phyloP scores from a whole-genome alignment of 176 grass and related monocot genomes.

The Phoenix roebelenii region DNA sequence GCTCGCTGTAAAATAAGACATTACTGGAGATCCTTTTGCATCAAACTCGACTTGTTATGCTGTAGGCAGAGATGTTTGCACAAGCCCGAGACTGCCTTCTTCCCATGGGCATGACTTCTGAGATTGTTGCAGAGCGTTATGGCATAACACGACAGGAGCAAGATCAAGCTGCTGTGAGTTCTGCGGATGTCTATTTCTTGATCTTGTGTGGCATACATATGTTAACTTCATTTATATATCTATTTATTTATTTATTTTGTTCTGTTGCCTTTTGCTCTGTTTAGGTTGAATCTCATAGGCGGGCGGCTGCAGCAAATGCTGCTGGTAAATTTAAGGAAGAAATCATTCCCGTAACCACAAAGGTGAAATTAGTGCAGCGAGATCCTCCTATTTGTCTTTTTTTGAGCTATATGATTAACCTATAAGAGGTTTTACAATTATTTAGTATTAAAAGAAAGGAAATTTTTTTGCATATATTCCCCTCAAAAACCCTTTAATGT shows the following conservation, averaged over 20 bases:
- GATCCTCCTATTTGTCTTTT: no score
- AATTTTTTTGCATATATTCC: no score
- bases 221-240: neutral
- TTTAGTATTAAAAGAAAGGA: no score
- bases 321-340: constrained; percentile 90
- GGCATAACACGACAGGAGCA: constrained; percentile 80
- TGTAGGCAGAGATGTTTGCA: constrained; percentile 66
- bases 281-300: constrained; percentile 94
- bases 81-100: constrained; percentile 88
- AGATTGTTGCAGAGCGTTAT: constrained; percentile 82
- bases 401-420: no score
- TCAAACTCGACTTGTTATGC: constrained; percentile 11
- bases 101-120: constrained; percentile 89
- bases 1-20: neutral
- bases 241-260: neutral
- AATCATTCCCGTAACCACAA: constrained; percentile 73
- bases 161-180: constrained; percentile 71
- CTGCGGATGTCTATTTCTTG: constrained; percentile 4
- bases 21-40: constrained; percentile 5
- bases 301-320: constrained; percentile 53
- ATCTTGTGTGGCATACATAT: neutral
- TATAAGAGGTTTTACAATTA: no score
- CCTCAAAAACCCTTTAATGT: no score
- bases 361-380: constrained; percentile 25
- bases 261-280: constrained; percentile 16